Conservation (phyloP, 805 yeast genomes). For the Wickerhamomyces tratensis region DNA sequence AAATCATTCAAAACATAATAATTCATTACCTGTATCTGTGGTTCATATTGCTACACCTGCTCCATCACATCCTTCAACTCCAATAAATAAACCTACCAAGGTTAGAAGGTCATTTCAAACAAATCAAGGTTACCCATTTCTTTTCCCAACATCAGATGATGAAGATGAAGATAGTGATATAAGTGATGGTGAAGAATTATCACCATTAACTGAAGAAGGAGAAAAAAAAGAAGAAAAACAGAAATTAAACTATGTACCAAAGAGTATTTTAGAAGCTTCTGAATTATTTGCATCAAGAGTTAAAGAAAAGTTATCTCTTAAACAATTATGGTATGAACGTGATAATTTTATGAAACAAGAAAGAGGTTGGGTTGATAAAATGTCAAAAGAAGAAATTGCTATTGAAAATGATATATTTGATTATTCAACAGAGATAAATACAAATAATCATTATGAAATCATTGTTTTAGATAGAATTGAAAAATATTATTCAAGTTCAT, state of each 20-base stretch:
- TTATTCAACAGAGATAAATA: conserved; percentile 14
- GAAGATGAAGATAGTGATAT: conserved; percentile 16
- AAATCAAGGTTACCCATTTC: conserved; percentile 55
- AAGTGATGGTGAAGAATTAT: neutral
- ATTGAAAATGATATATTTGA: conserved; percentile 17
- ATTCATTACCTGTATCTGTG: conserved; percentile 40
- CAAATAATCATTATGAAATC: conserved; percentile 22
- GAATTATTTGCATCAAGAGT: conserved; percentile 53
- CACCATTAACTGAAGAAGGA: conserved; percentile 3
- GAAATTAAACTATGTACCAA: conserved; percentile 37
- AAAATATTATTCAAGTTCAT: conserved; percentile 38
- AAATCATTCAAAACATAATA: conserved; percentile 31
- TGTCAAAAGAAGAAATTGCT: conserved; percentile 2
- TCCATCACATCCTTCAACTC: conserved; percentile 68
- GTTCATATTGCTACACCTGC: conserved; percentile 81
- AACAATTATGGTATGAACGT: conserved; percentile 65
- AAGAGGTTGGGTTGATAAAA: conserved; percentile 39
- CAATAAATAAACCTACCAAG: conserved; percentile 27
- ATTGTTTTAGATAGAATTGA: conserved; percentile 47
- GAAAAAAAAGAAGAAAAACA: neutral
- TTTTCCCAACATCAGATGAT: conserved; percentile 42
- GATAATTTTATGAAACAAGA: conserved; percentile 67
- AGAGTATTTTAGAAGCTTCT: conserved; percentile 73
- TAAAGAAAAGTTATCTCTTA: conserved; percentile 54
- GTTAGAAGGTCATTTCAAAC: conserved; percentile 51